Conservation (phyloP, 1,284 basidiomycete species). For the Paramarasmius palmivorus region DNA sequence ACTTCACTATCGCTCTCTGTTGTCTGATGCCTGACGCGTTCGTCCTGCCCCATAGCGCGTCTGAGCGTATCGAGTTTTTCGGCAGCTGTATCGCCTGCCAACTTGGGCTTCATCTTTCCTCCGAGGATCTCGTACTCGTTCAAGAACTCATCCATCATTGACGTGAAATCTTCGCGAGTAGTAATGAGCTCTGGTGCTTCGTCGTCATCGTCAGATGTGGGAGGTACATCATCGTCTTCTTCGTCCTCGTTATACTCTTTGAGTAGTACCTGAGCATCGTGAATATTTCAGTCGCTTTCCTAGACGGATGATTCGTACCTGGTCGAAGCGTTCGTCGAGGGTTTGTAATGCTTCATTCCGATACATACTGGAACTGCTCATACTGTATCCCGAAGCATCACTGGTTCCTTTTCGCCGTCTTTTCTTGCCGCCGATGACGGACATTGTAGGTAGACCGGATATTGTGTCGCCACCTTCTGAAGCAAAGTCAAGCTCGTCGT, state of each 20-base stretch:
- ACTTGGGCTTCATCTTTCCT: constrained; percentile 79
- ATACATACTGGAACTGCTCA: constrained; percentile 97
- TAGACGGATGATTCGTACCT: constrained; percentile 49
- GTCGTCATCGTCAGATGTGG: constrained; percentile 51
- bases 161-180: constrained; percentile 85
- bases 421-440: constrained; percentile 78
- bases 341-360: constrained; percentile 87
- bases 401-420: constrained; percentile 72
- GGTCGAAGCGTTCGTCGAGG: constrained; percentile 93
- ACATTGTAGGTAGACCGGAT: constrained; percentile 64
- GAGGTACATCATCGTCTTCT: constrained; percentile 42
- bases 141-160: constrained; percentile 93
- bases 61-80: constrained; percentile 83
- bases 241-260: constrained; percentile 68
- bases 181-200: constrained; percentile 76
- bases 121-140: constrained; percentile 92
- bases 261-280: constrained; percentile 54
- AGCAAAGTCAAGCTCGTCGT: constrained; percentile 48
- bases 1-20: constrained; percentile 44
- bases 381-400: constrained; percentile 90
- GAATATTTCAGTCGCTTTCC: constrained; percentile 15
- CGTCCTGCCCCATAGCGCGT: constrained; percentile 74
- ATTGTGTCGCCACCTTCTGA: constrained; percentile 87
- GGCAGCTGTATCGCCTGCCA: constrained; percentile 67
- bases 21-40: constrained; percentile 40